Evolutionary conservation across 1,139 yeast species (phyloP), one percentile per base, ranked within the genome.

Genomic region (Meyerozyma carpophila): DNA sequence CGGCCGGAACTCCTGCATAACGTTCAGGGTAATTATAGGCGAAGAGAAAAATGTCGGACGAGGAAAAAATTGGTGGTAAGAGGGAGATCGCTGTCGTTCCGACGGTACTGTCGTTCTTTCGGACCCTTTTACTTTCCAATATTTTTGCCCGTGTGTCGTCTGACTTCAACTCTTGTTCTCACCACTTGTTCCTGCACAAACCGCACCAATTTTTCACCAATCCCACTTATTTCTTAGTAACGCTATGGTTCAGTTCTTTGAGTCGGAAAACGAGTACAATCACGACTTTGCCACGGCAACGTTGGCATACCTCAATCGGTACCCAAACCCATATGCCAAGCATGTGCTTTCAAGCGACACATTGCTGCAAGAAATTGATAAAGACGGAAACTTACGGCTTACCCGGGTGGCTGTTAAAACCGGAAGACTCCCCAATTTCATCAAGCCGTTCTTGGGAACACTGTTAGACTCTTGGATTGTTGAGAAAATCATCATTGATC

Each of bases 331-430:
- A 3, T 90, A 76, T 58, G 84, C 97, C 34, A 68, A 80, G n/a
- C 97, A 93, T 66, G 97, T 93, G 11, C 69, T 84, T 40, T 84
- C 95, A 11, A 82, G 82, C 36, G 98, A 93, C 59, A 87, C 96
- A 2, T 62, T 87, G 25, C 81, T 81, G 38, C 70, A 70, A 39
- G 64, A 68, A 50, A 71, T 84, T 26, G 91, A 85, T 51, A 58
- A 61, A 0, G 64, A 78, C 13, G 95, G 95, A 18, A 70, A 81
- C 43, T 72, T 90, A 42, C 77, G 81, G 53, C 81, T 88, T 32
- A 87, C 95, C 8, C 75, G 93, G 54, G 66, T 93, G 40, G 81
- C 91, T 46, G 78, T 79, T 51, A 93, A 93, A 59, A 71, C 79
- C 1, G 98, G 98, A 6, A 73, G 89, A 52, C 70, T 91, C 41